Percentiles rank a stretch among this genome's conserved stretches.
These are phyloP conservation scores for Leccinum rimulosum DNA, from an alignment of 768 basidiomycete species.

Conservation along the genomic window DNA sequence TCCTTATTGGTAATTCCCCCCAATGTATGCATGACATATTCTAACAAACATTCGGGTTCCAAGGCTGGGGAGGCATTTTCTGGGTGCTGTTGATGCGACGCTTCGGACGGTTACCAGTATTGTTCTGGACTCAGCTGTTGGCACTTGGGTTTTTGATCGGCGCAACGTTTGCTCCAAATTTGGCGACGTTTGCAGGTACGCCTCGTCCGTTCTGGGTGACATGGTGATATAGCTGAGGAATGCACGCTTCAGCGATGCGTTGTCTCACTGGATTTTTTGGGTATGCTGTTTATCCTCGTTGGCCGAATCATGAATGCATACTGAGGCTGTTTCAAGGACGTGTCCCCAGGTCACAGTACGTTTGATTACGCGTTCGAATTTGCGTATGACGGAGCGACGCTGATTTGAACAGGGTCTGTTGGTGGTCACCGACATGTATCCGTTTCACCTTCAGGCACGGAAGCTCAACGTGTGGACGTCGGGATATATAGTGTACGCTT, in stretches of 20 bases:
- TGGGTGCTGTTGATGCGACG: constrained; percentile 32
- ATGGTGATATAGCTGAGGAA: background rate
- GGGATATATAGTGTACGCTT: constrained; percentile 50
- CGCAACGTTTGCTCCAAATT: constrained; percentile 48
- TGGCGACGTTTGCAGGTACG: constrained; percentile 46
- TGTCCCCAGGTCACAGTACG: constrained; percentile 50
- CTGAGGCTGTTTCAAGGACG: constrained; percentile 31
- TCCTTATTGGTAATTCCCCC: constrained; percentile 36
- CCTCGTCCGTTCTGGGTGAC: background rate
- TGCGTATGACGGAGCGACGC: background rate
- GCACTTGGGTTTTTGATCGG: constrained; percentile 48
- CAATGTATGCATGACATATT: background rate
- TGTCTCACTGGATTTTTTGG: constrained; percentile 33
- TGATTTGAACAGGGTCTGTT: constrained; percentile 36
- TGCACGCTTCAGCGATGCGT: constrained; percentile 26
- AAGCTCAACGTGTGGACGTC: constrained; percentile 54
- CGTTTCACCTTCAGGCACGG: constrained; percentile 52
- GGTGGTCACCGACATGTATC: constrained; percentile 49
- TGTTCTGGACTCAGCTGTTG: constrained; percentile 38
- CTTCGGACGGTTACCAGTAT: constrained; percentile 28
- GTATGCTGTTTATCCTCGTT: constrained; percentile 12
- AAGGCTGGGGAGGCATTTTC: constrained; percentile 32
- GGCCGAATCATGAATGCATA: background rate
- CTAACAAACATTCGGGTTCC: constrained; percentile 5
- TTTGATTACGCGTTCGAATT: background rate